Evolutionary conservation across 2,329 filamentous ascomycete species (phyloP), one percentile per base, ranked within the genome.

Genomic region (Exophiala bonariae): DNA sequence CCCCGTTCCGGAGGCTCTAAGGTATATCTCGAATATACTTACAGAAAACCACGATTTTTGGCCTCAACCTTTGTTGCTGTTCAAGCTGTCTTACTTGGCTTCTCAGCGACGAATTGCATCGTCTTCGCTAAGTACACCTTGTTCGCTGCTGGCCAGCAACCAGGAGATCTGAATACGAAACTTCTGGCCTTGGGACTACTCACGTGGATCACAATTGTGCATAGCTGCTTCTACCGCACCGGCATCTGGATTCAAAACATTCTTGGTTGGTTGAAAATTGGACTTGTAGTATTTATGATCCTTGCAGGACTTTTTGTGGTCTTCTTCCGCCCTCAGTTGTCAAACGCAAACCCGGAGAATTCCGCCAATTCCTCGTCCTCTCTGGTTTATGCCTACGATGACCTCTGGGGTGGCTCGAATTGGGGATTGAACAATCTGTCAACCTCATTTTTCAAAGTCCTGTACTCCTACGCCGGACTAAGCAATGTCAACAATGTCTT

Each of bases 11-110:
- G 85, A 5, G 85, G 83, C 18, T 72, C 79, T 19, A 88, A 87
- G 65, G 82, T 87, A 5, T 87, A 87, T 59, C 75, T 88, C 35
- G 84, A 88, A 63, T 85, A 83, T 61, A 81, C 81, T 0, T 87
- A 85, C 61, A 76, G 77, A 2, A 71, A 72, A 23, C 85, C 85
- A 2, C 74, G 76, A 4, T 82, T 85, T 51, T 71, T 88, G 3
- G 81, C 82, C 0, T 83, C 82, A 2, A 82, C 80, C 0, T 61
- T 87, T 13, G 71, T 87, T 10, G 82, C 82, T 0, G 74, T 82
- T 1, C 79, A 86, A 44, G 81, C 79, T 0, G 75, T 87, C 0
- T 61, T 86, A 0, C 66, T 87, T 0, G 56, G 56, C 10, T 86
- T 87, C 47, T 86, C 83, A 0, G 82, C 82, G 0, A 84, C 80